Evolutionary conservation across 1,284 basidiomycete species (phyloP).

Genomic region (Fistulina hepatica): DNA sequence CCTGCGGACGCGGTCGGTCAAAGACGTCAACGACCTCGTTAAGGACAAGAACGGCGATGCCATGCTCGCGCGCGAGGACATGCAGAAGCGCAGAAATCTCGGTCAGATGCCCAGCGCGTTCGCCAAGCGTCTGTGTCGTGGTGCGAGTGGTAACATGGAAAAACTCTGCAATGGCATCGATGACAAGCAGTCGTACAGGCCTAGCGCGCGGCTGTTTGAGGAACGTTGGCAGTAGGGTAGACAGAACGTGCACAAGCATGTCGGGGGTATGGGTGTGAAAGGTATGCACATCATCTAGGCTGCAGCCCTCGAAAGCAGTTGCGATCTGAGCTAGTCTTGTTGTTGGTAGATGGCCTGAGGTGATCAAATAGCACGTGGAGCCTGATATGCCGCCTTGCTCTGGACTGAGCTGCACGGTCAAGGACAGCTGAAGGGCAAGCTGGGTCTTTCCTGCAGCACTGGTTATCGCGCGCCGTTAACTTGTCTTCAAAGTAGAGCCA

Average conservation of each 20-base stretch:
- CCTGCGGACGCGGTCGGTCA: slow-evolving; percentile 22
- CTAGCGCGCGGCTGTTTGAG: slow-evolving; percentile 32
- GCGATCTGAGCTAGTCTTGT: slow-evolving; percentile 50
- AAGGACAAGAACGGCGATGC: slow-evolving; percentile 68
- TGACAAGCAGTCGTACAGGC: slow-evolving; percentile 60
- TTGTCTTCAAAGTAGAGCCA: slow-evolving; percentile 5
- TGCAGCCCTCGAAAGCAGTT: slow-evolving; percentile 34
- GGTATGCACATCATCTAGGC: slow-evolving; percentile 61
- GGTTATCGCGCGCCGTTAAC: slow-evolving; percentile 9
- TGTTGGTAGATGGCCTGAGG: slow-evolving; percentile 64
- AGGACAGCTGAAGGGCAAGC: slow-evolving; percentile 66
- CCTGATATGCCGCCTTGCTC: slow-evolving; percentile 42
- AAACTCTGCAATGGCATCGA: slow-evolving; percentile 76
- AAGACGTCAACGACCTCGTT: slow-evolving; percentile 83
- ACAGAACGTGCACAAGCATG: slow-evolving; percentile 58
- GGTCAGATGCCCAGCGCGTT: slow-evolving; percentile 61
- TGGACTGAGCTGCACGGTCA: slow-evolving; percentile 61
- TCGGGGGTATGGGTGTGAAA: slow-evolving; percentile 47
- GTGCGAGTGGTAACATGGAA: slow-evolving; percentile 53
- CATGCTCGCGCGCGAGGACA: slow-evolving; percentile 47
- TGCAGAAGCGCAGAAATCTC: slow-evolving; percentile 61
- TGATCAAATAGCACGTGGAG: slow-evolving; percentile 65
- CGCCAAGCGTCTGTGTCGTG: slow-evolving; percentile 46
- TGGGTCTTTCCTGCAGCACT: slow-evolving; percentile 88
- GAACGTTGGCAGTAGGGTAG: slow-evolving; percentile 49